Percentiles rank a stretch among this genome's conserved stretches.
These are phyloP conservation scores for Rhodotorula kratochvilovae DNA, from an alignment of 768 basidiomycete species.

Conservation along the genomic window DNA sequence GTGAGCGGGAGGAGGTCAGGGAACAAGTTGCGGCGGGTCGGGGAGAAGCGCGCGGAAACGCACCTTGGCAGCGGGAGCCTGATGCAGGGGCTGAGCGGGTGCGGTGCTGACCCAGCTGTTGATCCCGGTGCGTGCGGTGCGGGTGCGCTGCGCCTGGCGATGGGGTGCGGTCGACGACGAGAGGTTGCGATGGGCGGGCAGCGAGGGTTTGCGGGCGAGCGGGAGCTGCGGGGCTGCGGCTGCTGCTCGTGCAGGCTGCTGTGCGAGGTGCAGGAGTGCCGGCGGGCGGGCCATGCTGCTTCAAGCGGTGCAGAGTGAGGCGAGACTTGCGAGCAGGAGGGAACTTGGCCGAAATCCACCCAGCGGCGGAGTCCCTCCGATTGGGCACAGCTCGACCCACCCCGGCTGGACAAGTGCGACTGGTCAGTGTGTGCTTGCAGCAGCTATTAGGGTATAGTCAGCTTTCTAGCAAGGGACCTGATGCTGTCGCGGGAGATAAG, in stretches of 20 bases:
- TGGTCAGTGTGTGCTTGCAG: too few relatives aligned
- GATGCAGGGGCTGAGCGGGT: neutral
- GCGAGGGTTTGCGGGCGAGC: neutral
- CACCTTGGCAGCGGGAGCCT: neutral
- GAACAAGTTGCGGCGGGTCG: neutral
- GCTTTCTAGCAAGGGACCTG: too few relatives aligned
- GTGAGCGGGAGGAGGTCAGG: neutral
- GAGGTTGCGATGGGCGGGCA: neutral
- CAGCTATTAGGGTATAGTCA: too few relatives aligned
- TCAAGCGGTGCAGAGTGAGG: neutral
- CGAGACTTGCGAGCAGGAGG: too few relatives aligned
- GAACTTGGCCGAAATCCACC: too few relatives aligned
- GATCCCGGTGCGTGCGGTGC: neutral
- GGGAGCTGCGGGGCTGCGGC: neutral
- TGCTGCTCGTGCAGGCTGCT: neutral
- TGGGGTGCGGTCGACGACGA: neutral
- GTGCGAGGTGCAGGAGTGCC: constrained; percentile 23
- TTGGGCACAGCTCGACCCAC: too few relatives aligned
- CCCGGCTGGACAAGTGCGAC: too few relatives aligned
- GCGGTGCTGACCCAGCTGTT: neutral
- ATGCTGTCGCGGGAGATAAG: too few relatives aligned
- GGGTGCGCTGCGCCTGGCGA: neutral
- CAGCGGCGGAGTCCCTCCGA: too few relatives aligned
- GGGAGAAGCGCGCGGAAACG: neutral
- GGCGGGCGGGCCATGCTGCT: constrained; percentile 14